phyloP scores from a whole-genome alignment of 2,329 filamentous ascomycete species.

The Hypoxylon sp. region DNA sequence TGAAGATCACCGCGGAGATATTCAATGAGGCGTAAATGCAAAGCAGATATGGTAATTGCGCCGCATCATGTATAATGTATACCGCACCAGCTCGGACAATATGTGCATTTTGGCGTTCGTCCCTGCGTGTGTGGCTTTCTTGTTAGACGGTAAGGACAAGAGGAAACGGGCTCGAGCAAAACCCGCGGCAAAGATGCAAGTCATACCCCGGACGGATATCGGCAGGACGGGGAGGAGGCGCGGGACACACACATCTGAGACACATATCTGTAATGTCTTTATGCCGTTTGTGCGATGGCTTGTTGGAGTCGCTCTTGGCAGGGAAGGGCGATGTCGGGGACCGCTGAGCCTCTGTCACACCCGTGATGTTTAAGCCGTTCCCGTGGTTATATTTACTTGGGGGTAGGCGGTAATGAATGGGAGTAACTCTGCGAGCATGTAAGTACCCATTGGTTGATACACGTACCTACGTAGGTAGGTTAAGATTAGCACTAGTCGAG shows the following conservation, averaged over 20 bases:
- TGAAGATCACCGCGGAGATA: not conserved
- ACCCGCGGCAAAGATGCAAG: not conserved
- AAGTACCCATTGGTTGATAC: not conserved
- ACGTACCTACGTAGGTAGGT: not conserved
- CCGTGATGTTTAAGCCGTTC: not conserved
- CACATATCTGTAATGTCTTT: constrained; percentile 2
- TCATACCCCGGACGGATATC: constrained; percentile 1
- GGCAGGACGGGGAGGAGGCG: not conserved
- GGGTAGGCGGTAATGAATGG: not conserved
- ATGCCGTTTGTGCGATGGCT: not conserved
- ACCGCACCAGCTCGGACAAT: too few relatives aligned
- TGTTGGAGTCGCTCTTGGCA: constrained; percentile 1
- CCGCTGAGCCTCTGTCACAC: not conserved
- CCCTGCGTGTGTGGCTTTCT: constrained; percentile 4
- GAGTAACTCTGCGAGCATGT: not conserved
- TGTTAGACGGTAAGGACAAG: not conserved
- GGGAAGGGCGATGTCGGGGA: not conserved
- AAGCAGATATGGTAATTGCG: not conserved
- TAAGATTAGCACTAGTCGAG: too few relatives aligned
- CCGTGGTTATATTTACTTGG: not conserved
- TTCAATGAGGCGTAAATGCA: not conserved
- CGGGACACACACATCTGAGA: constrained; percentile 5
- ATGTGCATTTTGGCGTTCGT: not conserved
- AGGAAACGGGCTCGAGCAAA: not conserved
- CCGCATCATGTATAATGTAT: too few relatives aligned